phyloP scores from a whole-genome alignment of 352 stramenopile species.

The Phytopythium mirpurense region DNA sequence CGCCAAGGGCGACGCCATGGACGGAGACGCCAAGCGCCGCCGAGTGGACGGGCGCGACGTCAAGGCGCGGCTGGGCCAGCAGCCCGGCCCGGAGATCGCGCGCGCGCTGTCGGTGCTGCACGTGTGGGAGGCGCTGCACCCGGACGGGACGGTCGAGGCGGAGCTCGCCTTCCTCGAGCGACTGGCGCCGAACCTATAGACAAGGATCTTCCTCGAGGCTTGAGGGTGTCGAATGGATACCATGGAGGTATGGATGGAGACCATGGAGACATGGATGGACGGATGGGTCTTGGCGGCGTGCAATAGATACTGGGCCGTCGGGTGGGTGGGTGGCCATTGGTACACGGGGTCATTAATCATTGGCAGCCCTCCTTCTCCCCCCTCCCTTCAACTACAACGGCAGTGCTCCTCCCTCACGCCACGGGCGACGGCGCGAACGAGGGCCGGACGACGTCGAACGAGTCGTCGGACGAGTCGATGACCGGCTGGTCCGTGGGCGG shows the following conservation, averaged over 20 bases:
- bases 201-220: no score
- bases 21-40: conserved; percentile 13
- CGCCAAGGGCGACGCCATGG: conserved; percentile 12
- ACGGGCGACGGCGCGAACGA: conserved; percentile 13
- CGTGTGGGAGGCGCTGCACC: conserved; percentile 52
- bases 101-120: conserved; percentile 44
- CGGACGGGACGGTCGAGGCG: conserved; percentile 15
- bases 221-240: no score
- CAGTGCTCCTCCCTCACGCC: no score
- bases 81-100: conserved; percentile 30
- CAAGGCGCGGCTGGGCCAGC: conserved; percentile 27
- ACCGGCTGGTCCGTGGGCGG: conserved; percentile 44
- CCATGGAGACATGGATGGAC: no score
- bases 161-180: conserved; percentile 35
- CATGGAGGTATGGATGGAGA: no score
- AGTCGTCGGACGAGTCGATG: conserved; percentile 30
- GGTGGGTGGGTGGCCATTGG: no score
- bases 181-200: conserved; percentile 1
- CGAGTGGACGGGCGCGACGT: conserved; percentile 49
- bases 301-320: no score
- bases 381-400: no score
- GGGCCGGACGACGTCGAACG: conserved; percentile 23
- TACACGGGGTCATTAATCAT: no score
- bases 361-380: no score
- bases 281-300: no score